These are phyloP conservation scores for Jamesozyma hellenica DNA, from an alignment of 805 yeast genomes.

Conservation along the genomic window DNA sequence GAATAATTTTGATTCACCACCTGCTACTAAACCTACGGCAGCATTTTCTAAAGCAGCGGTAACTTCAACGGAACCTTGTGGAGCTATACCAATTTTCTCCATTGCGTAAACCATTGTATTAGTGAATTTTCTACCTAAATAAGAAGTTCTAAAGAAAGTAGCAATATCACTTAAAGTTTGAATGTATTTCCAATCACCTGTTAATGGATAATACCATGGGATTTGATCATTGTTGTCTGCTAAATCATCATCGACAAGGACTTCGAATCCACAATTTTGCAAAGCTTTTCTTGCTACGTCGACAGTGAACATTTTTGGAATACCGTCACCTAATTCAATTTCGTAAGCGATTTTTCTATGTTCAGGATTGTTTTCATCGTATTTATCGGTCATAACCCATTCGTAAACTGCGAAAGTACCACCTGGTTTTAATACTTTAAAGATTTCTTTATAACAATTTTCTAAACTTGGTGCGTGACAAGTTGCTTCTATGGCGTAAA, in stretches of 20 bases:
- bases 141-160: conserved; percentile 83
- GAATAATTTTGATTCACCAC: conserved; percentile 81
- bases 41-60: conserved; percentile 94
- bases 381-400: conserved; percentile 96
- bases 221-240: conserved; percentile 74
- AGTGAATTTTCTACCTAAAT: conserved; percentile 76
- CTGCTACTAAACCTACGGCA: conserved; percentile 86
- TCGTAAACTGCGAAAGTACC: conserved; percentile 97
- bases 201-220: conserved; percentile 96
- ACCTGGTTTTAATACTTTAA: conserved; percentile 93
- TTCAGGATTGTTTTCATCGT: conserved; percentile 76
- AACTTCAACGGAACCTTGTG: conserved; percentile 84
- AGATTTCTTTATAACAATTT: conserved; percentile 92
- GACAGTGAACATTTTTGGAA: conserved; percentile 87
- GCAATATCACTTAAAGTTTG: conserved; percentile 68
- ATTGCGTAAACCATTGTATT: conserved; percentile 68
- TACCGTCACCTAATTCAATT: conserved; percentile 97
- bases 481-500: conserved; percentile 96
- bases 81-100: conserved; percentile 82
- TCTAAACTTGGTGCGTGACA: conserved; percentile 95
- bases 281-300: conserved; percentile 84
- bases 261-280: conserved; percentile 75
- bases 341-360: conserved; percentile 95
- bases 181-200: conserved; percentile 86
- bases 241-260: conserved; percentile 66